These are phyloP conservation scores for Pachyrhizus erosus DNA, from an alignment of 306 rosid genomes.

Conservation along the genomic window DNA sequence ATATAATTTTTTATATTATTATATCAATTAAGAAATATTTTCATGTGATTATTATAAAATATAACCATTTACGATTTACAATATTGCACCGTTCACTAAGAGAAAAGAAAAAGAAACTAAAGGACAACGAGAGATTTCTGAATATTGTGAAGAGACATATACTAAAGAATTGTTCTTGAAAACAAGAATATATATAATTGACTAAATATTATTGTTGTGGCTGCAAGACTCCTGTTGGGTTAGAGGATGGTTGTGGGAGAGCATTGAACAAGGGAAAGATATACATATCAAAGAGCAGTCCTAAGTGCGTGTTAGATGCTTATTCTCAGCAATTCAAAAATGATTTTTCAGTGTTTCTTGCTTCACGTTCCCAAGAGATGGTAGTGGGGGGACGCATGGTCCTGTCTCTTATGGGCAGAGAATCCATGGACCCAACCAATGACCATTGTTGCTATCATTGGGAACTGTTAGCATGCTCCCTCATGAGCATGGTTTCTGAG, in stretches of 20 bases:
- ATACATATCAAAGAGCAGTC: conserved; percentile 72
- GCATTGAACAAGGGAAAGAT: conserved; percentile 68
- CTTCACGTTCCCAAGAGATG: conserved; percentile 62
- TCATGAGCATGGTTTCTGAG: conserved; percentile 64
- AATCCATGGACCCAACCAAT: conserved; percentile 59
- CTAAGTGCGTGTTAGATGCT: conserved; percentile 61
- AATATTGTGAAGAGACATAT: no score
- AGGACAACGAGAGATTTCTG: no score
- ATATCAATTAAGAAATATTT: no score
- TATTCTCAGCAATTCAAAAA: conserved; percentile 60
- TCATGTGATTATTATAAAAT: no score
- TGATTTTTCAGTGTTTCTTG: conserved; percentile 61
- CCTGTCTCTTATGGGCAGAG: conserved; percentile 67
- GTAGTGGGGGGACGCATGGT: conserved; percentile 68
- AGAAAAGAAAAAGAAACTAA: no score
- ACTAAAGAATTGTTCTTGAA: no score
- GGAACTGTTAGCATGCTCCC: conserved; percentile 72
- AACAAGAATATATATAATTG: no score
- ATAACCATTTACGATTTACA: no score
- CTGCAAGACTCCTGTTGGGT: conserved; percentile 53
- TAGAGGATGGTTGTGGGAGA: conserved; percentile 27
- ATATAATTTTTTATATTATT: no score
- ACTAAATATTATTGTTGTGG: not conserved
- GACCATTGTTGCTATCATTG: conserved; percentile 59
- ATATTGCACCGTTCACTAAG: no score